Base-by-base conservation (phyloP, 2,329 filamentous ascomycete species). In the Ceratocystiopsis brevicomis region DNA sequence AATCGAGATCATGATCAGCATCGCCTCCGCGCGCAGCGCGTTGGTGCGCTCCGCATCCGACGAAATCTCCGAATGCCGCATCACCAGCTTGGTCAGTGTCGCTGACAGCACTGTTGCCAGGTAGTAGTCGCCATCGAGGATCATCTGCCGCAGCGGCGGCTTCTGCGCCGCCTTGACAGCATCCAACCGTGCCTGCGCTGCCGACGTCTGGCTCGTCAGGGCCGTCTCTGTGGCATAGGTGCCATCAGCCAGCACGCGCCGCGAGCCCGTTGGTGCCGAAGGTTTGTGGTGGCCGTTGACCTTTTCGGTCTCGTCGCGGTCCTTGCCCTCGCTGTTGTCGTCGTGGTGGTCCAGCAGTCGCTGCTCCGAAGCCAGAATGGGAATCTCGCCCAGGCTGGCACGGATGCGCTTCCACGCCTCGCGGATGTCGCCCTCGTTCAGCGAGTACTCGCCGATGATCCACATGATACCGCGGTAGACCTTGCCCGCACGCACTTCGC, bases 1-100 rank as follows among this genome's bases (percentile, higher is more conserved):
- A 52, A 98, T 92, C 6, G 90, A 96, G 53, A 98, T 94, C 87
- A 96, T 94, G 58, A 98, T 96, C 43, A 98, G 72, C 90, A 98
- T 98, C 38, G 90, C 90, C 61, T 98, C 90, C 4, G 90, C 90
- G 41, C 85, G 81, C 21, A 98, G 72, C 30, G 88, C 87, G 54
- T 98, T 98, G 30, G 88, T 96, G 36, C 90, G 80, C 38, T 83
- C 82, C 38, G 70, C 63, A 53, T 95, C 88, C 19, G 80, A 67
- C 1, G 88, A 95, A 47, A 96, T 87, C 57, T 96, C 87, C 2
- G 85, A 81, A 59, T 96, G 86, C 43, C 90, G 82, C 86, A 98
- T 94, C 41, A 98, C 90, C 44, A 98, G 72, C 65, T 98, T 98
- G 15, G 90, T 94, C 45, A 98, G 72, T 1, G 88, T 95, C 9